phyloP scores from a whole-genome alignment of 257 asterid genomes.

The Przewalskia tangutica region DNA sequence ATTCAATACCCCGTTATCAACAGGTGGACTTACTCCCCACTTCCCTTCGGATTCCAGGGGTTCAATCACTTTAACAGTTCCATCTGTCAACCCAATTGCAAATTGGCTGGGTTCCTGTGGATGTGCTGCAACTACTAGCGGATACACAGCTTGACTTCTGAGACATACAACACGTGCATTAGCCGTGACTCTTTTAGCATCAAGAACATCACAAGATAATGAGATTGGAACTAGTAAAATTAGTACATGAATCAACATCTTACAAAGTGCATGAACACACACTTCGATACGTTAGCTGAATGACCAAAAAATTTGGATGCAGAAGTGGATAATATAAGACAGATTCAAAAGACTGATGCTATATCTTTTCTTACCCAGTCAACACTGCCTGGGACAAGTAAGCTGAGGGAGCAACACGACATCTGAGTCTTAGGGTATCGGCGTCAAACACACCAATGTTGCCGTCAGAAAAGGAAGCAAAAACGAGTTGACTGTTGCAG shows the following conservation, averaged over 20 bases:
- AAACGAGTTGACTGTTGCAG: constrained; percentile 84
- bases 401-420: constrained; percentile 75
- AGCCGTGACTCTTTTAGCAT: background rate
- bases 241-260: background rate
- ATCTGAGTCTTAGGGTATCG: constrained; percentile 73
- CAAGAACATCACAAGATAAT: background rate
- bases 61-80: constrained; percentile 89
- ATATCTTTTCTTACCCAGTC: constrained; percentile 53
- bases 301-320: background rate
- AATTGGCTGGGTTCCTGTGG: constrained; percentile 84
- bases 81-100: constrained; percentile 81
- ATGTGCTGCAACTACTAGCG: constrained; percentile 73
- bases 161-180: background rate
- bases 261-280: background rate
- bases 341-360: background rate
- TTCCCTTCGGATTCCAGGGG: constrained; percentile 74
- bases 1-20: constrained; percentile 49
- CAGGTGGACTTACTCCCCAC: constrained; percentile 80
- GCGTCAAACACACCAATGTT: constrained; percentile 84
- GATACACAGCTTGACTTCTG: constrained; percentile 67
- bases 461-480: constrained; percentile 83
- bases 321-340: background rate
- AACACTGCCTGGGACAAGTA: constrained; percentile 53
- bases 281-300: background rate
- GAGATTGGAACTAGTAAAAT: background rate